These are phyloP conservation scores for Begonia fuchsioides DNA, from an alignment of 306 rosid genomes.

Conservation along the genomic window DNA sequence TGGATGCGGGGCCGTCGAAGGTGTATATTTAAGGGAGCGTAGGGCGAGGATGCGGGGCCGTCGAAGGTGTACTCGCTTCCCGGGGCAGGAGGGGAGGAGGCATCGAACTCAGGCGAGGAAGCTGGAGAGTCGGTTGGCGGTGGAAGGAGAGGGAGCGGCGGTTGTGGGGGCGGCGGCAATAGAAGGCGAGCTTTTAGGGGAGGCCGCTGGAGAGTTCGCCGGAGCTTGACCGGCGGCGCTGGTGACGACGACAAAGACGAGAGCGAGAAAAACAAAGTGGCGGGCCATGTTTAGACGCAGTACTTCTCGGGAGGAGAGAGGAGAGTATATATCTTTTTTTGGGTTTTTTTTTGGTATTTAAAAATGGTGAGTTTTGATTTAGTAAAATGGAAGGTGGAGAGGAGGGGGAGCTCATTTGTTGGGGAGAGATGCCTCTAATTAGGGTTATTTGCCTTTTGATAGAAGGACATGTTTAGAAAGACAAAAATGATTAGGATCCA, in stretches of 20 bases:
- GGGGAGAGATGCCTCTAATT: too few relatives aligned
- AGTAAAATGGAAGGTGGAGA: not conserved
- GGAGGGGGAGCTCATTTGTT: not conserved
- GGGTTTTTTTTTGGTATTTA: too few relatives aligned
- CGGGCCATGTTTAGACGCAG: conserved; percentile 19
- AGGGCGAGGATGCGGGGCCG: conserved; percentile 4
- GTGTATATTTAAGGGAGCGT: too few relatives aligned
- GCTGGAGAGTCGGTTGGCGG: conserved; percentile 1
- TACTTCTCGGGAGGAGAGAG: conserved; percentile 17
- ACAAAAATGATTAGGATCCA: too few relatives aligned
- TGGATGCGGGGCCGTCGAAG: too few relatives aligned
- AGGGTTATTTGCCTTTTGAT: too few relatives aligned
- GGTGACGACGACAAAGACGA: conserved; percentile 16
- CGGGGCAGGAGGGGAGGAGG: conserved; percentile 48
- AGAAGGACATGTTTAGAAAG: too few relatives aligned
- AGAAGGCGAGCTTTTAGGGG: conserved; percentile 1
- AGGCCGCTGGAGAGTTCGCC: conserved; percentile 15
- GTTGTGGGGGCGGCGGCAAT: not conserved
- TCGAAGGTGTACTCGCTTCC: conserved; percentile 15
- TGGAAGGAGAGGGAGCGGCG: not conserved
- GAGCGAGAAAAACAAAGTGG: conserved; percentile 19
- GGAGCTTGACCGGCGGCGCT: conserved; percentile 18
- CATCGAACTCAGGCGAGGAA: conserved; percentile 6
- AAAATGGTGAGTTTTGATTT: not conserved
- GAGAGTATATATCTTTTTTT: conserved; percentile 6